phyloP scores from a whole-genome alignment of 2,329 filamentous ascomycete genomes.

The Parastagonospora nodorum region DNA sequence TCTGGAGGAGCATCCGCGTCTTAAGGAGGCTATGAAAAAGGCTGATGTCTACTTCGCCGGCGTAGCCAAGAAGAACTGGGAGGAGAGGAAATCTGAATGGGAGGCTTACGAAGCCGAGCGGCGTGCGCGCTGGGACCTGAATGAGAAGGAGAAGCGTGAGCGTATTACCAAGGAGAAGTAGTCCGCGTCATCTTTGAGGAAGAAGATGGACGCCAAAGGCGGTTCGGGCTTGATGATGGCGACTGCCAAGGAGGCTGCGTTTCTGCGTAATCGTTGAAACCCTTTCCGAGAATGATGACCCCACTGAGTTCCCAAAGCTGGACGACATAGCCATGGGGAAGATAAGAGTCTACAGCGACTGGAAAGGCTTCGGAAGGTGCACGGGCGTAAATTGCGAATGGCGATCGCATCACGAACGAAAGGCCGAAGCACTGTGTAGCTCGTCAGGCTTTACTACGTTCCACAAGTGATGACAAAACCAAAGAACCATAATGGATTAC shows the following conservation, averaged over 20 bases:
- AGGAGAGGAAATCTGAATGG: too few species aligned
- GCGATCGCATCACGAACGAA: too few species aligned
- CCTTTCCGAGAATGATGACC: neutral
- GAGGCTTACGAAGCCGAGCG: too few species aligned
- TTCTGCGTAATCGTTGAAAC: slow-evolving; percentile 5
- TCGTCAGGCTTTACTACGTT: too few species aligned
- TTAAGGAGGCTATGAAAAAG: slow-evolving; percentile 4
- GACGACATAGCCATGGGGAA: neutral
- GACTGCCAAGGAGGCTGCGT: slow-evolving; percentile 7
- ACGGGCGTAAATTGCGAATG: too few species aligned
- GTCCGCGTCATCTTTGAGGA: slow-evolving; percentile 1
- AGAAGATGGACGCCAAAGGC: slow-evolving; percentile 6
- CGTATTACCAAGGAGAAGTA: slow-evolving; percentile 2
- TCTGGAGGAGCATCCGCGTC: slow-evolving; percentile 3
- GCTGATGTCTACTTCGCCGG: slow-evolving; percentile 9
- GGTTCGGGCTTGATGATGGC: slow-evolving; percentile 8
- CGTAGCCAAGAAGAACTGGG: slow-evolving; percentile 3
- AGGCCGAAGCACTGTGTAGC: too few species aligned
- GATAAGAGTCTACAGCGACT: too few species aligned
- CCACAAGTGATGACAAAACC: too few species aligned
- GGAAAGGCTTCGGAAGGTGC: too few species aligned
- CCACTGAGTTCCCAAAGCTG: slow-evolving; percentile 1
- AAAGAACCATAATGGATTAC: too few species aligned
- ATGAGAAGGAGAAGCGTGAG: slow-evolving; percentile 4
- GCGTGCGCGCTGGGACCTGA: slow-evolving; percentile 1